Percentiles rank a stretch among this genome's conserved stretches.
phyloP scores from a whole-genome alignment of 2,329 filamentous ascomycete genomes.

The Falciphora oryzae region DNA sequence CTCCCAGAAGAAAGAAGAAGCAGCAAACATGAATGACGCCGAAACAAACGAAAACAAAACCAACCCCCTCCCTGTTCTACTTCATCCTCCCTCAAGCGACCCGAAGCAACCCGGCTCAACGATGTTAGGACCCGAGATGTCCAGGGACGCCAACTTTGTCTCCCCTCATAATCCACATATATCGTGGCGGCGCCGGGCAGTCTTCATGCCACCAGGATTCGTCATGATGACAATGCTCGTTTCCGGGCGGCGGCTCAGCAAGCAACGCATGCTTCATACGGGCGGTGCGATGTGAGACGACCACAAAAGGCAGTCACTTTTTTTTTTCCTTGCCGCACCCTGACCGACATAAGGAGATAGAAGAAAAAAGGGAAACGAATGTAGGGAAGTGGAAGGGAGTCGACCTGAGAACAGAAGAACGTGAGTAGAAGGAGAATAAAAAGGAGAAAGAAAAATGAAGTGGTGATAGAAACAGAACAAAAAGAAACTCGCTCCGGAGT shows the following conservation, averaged over 20 bases:
- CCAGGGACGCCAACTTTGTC: not conserved
- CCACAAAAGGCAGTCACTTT: not conserved
- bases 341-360: not conserved
- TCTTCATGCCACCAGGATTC: not conserved
- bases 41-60: not conserved
- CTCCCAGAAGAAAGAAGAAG: slow-evolving; percentile 1
- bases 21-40: slow-evolving; percentile 6
- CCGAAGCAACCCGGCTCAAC: too few species aligned
- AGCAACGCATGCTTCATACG: not conserved
- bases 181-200: not conserved
- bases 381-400: slow-evolving; percentile 2
- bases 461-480: not conserved
- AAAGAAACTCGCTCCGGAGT: not conserved
- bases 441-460: slow-evolving; percentile 4
- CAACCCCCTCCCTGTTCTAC: not conserved
- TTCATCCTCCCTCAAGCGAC: not conserved
- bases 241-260: not conserved
- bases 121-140: too few species aligned
- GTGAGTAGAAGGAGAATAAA: slow-evolving; percentile 5
- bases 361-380: slow-evolving; percentile 5
- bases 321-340: not conserved
- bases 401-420: not conserved
- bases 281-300: not conserved
- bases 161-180: not conserved
- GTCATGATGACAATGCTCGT: not conserved